Conservation (phyloP, 257 asterid species). For the Rubia yunnanensis region DNA sequence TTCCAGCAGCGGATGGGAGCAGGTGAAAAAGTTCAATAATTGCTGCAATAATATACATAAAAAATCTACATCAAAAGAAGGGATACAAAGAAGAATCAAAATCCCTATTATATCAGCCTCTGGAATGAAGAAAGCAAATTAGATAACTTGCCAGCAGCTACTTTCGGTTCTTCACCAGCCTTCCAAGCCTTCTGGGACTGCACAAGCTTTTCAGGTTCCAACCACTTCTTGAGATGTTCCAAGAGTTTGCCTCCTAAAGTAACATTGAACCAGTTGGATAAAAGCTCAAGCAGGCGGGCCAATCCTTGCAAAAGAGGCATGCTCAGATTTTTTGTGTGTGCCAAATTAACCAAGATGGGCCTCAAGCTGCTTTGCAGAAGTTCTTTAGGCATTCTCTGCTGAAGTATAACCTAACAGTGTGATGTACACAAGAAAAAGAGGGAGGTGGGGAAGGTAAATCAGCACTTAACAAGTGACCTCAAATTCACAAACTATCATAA, state of each 20-base stretch:
- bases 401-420: slow-evolving; percentile 68
- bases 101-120: slow-evolving; percentile 1
- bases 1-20: slow-evolving; percentile 98
- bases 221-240: slow-evolving; percentile 99
- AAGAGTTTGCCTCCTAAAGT: slow-evolving; percentile 96
- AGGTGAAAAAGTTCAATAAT: slow-evolving; percentile 97
- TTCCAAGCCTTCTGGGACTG: slow-evolving; percentile 97
- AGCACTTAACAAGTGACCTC: background rate
- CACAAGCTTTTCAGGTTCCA: slow-evolving; percentile 98
- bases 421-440: slow-evolving; percentile 2
- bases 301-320: slow-evolving; percentile 99
- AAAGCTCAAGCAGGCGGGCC: slow-evolving; percentile 94
- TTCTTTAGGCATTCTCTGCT: slow-evolving; percentile 98
- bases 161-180: slow-evolving; percentile 99
- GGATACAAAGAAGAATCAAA: slow-evolving; percentile 1
- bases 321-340: slow-evolving; percentile 96
- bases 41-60: slow-evolving; percentile 48
- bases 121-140: slow-evolving; percentile 1
- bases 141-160: slow-evolving; percentile 84
- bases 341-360: slow-evolving; percentile 94
- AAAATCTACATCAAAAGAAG: slow-evolving; percentile 6
- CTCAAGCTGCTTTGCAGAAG: slow-evolving; percentile 97
- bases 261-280: slow-evolving; percentile 96
- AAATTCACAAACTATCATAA: background rate
- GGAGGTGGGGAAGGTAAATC: background rate